Conservation (phyloP, 2,329 filamentous ascomycete genomes). For the Chrysosporium queenslandicum region DNA sequence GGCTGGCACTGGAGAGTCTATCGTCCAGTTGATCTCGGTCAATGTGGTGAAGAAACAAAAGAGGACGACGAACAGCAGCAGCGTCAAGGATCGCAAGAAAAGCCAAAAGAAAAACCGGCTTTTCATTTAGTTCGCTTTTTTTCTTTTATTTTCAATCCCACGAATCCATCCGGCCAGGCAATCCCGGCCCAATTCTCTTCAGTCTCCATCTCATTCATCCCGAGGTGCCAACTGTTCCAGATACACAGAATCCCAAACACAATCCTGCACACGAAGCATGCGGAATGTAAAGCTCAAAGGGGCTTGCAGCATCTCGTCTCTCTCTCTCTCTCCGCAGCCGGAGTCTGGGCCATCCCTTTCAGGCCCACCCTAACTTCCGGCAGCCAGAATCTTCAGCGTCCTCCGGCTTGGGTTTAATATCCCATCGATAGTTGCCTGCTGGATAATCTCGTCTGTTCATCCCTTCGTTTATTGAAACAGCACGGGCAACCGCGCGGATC, state of each 20-base stretch:
- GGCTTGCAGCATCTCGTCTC: background rate
- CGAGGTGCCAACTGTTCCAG: slow-evolving; percentile 6
- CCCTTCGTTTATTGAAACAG: background rate
- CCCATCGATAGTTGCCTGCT: too few relatives aligned
- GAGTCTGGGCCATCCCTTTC: background rate
- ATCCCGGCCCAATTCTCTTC: too few relatives aligned
- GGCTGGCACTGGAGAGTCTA: slow-evolving; percentile 18
- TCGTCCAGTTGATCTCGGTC: background rate
- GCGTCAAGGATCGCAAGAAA: background rate
- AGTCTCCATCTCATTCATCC: too few relatives aligned
- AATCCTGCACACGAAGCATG: background rate
- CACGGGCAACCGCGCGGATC: background rate
- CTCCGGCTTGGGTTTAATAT: too few relatives aligned
- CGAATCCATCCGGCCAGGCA: too few relatives aligned
- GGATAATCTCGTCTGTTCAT: background rate
- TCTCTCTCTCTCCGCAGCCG: background rate
- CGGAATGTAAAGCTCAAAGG: background rate
- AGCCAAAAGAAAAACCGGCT: background rate
- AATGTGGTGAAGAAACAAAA: background rate
- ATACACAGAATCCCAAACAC: slow-evolving; percentile 10
- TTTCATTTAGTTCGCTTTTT: too few relatives aligned
- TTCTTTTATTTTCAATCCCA: too few relatives aligned
- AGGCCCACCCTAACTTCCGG: background rate
- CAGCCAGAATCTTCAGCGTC: background rate
- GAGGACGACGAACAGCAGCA: background rate